phyloP scores from a whole-genome alignment of 352 stramenopile genomes.

The Phytophthora sansomeana region DNA sequence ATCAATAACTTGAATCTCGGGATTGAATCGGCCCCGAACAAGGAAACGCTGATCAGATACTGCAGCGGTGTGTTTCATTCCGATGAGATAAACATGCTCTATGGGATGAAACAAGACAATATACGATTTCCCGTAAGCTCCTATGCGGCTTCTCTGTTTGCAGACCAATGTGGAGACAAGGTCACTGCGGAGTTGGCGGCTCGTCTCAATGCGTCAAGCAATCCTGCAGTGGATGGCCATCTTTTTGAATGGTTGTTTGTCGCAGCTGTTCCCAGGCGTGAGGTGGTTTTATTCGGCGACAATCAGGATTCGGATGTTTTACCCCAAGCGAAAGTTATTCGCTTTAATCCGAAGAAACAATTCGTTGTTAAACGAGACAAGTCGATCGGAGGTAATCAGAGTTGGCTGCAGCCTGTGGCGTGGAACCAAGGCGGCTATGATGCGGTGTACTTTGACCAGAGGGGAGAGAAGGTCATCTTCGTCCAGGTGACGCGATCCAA shows the following conservation, averaged over 20 bases:
- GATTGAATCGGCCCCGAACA: not conserved
- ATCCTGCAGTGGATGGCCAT: slow-evolving; percentile 2
- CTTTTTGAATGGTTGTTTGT: slow-evolving; percentile 23
- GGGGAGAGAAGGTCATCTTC: slow-evolving; percentile 34
- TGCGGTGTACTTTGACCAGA: slow-evolving; percentile 37
- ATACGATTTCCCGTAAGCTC: slow-evolving; percentile 1
- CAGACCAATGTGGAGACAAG: not conserved
- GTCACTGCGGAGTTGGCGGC: not conserved
- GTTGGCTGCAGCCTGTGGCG: slow-evolving; percentile 34
- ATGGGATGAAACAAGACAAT: slow-evolving; percentile 13
- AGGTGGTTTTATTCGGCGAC: slow-evolving; percentile 1
- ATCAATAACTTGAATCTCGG: not conserved
- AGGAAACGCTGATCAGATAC: slow-evolving; percentile 3
- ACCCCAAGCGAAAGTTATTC: not conserved
- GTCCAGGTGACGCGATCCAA: slow-evolving; percentile 34
- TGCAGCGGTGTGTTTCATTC: not conserved
- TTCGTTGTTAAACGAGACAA: too few species aligned
- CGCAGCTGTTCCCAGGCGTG: not conserved
- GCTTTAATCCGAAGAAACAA: not conserved
- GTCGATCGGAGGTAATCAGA: slow-evolving; percentile 25
- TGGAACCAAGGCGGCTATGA: slow-evolving; percentile 42
- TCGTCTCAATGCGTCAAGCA: slow-evolving; percentile 3
- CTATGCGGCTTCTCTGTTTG: slow-evolving; percentile 7
- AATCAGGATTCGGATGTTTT: not conserved
- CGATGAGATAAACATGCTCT: slow-evolving; percentile 11